These are phyloP conservation scores for Aegilops sharonensis DNA, from an alignment of 176 grass and related monocot species.

Conservation along the genomic window DNA sequence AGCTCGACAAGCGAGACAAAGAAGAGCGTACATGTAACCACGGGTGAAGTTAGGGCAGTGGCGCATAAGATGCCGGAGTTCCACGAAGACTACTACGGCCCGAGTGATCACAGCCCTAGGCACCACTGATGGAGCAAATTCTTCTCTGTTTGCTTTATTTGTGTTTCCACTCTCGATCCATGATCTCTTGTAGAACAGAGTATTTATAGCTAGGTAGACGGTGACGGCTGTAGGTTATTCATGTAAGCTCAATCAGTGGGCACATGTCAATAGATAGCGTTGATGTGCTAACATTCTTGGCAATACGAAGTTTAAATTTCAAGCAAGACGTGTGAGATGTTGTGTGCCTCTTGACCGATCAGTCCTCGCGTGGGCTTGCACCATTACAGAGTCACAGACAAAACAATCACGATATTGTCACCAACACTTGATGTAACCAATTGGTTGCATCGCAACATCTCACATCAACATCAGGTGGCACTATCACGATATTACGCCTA, in stretches of 20 bases:
- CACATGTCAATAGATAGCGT: neutral
- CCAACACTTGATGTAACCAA: too few species aligned
- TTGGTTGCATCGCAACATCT: too few species aligned
- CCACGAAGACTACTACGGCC: conserved; percentile 77
- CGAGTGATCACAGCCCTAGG: conserved; percentile 60
- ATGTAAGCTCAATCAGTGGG: conserved; percentile 15
- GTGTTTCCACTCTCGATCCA: neutral
- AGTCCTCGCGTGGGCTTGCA: neutral
- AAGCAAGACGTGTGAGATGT: neutral
- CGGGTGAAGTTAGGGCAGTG: conserved; percentile 9
- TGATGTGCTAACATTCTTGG: neutral
- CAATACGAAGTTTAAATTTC: neutral
- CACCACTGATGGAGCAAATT: conserved; percentile 45
- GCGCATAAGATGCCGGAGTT: conserved; percentile 53
- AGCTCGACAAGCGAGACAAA: neutral
- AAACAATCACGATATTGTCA: neutral
- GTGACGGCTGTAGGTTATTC: conserved; percentile 1
- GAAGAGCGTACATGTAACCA: neutral
- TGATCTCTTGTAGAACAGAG: neutral
- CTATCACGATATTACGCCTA: neutral
- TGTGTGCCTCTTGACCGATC: neutral
- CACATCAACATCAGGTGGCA: neutral
- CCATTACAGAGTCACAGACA: neutral
- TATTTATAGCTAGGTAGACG: neutral
- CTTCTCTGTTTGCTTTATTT: neutral